Evolutionary conservation across 2,329 filamentous ascomycete genomes (phyloP).

Genomic region (Fonsecaea erecta): DNA sequence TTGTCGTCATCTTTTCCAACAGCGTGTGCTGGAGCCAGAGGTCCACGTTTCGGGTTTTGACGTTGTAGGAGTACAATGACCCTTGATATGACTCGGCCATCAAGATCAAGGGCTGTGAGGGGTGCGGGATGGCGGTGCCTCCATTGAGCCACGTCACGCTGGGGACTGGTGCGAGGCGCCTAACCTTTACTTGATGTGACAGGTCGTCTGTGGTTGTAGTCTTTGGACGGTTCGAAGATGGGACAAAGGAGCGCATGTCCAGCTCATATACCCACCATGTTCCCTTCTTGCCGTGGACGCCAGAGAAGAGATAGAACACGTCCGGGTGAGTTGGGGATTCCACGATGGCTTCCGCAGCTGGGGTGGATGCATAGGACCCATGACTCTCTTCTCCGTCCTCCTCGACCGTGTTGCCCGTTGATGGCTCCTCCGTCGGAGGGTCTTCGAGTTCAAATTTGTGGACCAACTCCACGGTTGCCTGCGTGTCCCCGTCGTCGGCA

Average conservation of each 20-base stretch:
- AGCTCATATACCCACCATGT: constrained; percentile 15
- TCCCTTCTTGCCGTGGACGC: constrained; percentile 11
- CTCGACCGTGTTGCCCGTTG: not conserved
- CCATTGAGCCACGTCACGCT: constrained; percentile 18
- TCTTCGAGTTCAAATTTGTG: constrained; percentile 7
- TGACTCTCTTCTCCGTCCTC: not conserved
- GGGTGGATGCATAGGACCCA: not conserved
- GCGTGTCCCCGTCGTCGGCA: not conserved
- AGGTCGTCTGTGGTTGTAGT: not conserved
- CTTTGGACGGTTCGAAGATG: not conserved
- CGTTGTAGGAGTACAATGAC: constrained; percentile 5
- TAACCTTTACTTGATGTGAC: not conserved
- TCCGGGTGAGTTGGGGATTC: not conserved
- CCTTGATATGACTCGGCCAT: constrained; percentile 19
- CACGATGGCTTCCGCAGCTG: constrained; percentile 11
- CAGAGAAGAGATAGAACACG: constrained; percentile 17
- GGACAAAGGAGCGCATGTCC: constrained; percentile 14
- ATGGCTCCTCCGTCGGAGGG: not conserved
- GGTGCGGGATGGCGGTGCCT: constrained; percentile 1
- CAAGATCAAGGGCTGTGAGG: constrained; percentile 7
- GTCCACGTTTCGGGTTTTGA: constrained; percentile 1
- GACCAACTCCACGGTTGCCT: constrained; percentile 1
- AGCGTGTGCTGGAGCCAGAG: constrained; percentile 11
- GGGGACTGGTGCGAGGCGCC: constrained; percentile 3
- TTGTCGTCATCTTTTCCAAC: constrained; percentile 9